Evolutionary conservation across 805 yeast species (phyloP), one percentile per base, ranked within the genome.

Genomic region (Barnettozyma sp.): DNA sequence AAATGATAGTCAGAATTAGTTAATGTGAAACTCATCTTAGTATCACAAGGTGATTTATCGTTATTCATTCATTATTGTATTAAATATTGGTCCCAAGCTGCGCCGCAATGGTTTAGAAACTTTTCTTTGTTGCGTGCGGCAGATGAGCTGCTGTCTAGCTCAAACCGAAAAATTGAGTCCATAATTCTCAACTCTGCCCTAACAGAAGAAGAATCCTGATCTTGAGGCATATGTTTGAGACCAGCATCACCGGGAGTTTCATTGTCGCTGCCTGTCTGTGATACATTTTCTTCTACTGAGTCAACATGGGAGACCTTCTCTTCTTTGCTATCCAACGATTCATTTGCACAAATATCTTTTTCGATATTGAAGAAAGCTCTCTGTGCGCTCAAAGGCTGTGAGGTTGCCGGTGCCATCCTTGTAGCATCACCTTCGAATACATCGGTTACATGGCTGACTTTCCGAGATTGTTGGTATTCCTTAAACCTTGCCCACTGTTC

Each of bases 321-420:
- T n/a, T n/a, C n/a, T n/a, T n/a, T n/a, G n/a, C n/a, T n/a, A n/a
- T n/a, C n/a, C n/a, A n/a, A n/a, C n/a, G n/a, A n/a, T n/a, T n/a
- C n/a, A n/a, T n/a, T n/a, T n/a, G n/a, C n/a, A n/a, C n/a, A n/a
- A n/a, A n/a, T n/a, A n/a, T n/a, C n/a, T n/a, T 38, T 27, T 10
- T 45, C 48, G n/a, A 52, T 21, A 24, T 52, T 54, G 40, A 69
- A 69, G 35, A 52, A 58, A 34, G 61, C 68, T 16, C 60, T 51
- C 46, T 71, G 74, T 0, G 77, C 69, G 26, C 70, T 63, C 8
- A 71, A 54, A 5, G 78, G 77, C 46, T 72, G 78, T 12, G 75
- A 67, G 18, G 56, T 56, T 26, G 68, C 46, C 9, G 77, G 78
- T 0, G 77, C 77, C 15, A 58, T 62, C 39, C 65, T 61, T 13